These are phyloP conservation scores for Mycena vulgaris DNA, from an alignment of 768 basidiomycete species.

Conservation along the genomic window DNA sequence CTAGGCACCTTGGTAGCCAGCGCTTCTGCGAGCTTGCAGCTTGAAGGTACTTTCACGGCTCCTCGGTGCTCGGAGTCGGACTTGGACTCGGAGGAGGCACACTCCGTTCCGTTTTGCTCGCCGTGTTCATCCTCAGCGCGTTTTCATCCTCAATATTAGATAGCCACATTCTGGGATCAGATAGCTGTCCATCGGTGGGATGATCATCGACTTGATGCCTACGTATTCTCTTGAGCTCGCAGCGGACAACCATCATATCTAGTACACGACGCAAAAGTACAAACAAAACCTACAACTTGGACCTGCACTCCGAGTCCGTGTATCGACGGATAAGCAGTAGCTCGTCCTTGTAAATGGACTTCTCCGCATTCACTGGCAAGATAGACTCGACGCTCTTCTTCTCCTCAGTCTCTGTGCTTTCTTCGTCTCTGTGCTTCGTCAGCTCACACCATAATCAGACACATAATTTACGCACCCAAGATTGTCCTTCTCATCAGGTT, in stretches of 20 bases:
- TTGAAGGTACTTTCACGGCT: too few relatives aligned
- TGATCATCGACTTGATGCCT: not conserved
- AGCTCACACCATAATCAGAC: constrained; percentile 21
- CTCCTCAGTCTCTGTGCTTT: constrained; percentile 11
- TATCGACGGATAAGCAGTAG: constrained; percentile 17
- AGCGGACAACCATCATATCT: constrained; percentile 19
- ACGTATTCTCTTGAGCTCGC: constrained; percentile 23
- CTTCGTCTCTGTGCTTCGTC: constrained; percentile 22
- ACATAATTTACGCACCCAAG: constrained; percentile 14
- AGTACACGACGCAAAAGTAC: constrained; percentile 12
- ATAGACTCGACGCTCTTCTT: constrained; percentile 8
- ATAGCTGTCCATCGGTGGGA: too few relatives aligned
- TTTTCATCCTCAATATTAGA: too few relatives aligned
- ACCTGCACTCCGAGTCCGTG: constrained; percentile 18
- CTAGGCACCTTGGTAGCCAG: too few relatives aligned
- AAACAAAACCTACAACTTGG: constrained; percentile 21
- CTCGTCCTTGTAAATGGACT: constrained; percentile 11
- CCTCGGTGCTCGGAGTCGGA: too few relatives aligned
- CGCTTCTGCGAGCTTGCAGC: too few relatives aligned
- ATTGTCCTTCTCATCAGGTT: constrained; percentile 10
- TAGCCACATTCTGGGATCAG: too few relatives aligned
- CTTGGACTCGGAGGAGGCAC: too few relatives aligned
- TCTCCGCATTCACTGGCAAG: constrained; percentile 17
- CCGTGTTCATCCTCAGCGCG: too few relatives aligned
- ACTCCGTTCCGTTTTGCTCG: too few relatives aligned